phyloP scores from a whole-genome alignment of 495 filamentous ascomycete species.

The Amniculicola lignicola region DNA sequence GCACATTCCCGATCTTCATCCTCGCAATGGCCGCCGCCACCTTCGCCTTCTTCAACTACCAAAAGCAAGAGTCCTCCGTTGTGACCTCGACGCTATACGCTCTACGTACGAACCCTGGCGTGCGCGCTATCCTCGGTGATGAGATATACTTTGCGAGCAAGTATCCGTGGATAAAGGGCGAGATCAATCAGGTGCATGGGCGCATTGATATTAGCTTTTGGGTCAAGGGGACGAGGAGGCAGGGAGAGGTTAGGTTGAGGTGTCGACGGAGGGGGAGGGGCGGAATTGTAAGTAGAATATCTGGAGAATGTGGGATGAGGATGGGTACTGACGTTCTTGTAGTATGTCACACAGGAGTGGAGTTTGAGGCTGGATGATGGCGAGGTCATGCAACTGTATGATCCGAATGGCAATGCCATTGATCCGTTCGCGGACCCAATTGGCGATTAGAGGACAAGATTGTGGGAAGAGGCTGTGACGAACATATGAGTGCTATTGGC shows the following conservation, averaged over 20 bases:
- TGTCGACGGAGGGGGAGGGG: slow-evolving; percentile 68
- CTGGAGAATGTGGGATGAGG: neutral
- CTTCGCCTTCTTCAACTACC: slow-evolving; percentile 96
- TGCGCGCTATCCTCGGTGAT: slow-evolving; percentile 75
- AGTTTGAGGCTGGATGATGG: slow-evolving; percentile 76
- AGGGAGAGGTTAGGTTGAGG: slow-evolving; percentile 76
- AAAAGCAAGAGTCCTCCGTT: slow-evolving; percentile 79
- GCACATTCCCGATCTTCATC: slow-evolving; percentile 58
- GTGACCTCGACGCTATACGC: slow-evolving; percentile 86
- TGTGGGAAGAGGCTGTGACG: too few relatives aligned
- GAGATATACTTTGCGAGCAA: slow-evolving; percentile 86
- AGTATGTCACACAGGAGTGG: slow-evolving; percentile 90
- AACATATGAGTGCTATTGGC: too few relatives aligned
- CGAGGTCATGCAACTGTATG: slow-evolving; percentile 36
- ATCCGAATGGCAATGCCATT: slow-evolving; percentile 29
- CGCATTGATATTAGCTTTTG: slow-evolving; percentile 81
- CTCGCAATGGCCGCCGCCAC: slow-evolving; percentile 60
- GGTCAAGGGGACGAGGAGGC: slow-evolving; percentile 75
- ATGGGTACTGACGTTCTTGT: neutral
- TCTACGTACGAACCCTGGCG: slow-evolving; percentile 71
- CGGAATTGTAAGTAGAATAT: slow-evolving; percentile 60
- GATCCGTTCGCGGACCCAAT: slow-evolving; percentile 26
- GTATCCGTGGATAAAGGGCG: slow-evolving; percentile 89
- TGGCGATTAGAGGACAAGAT: slow-evolving; percentile 15
- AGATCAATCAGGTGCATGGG: slow-evolving; percentile 92